phyloP scores from a whole-genome alignment of 768 basidiomycete genomes.

The Mycena venus region DNA sequence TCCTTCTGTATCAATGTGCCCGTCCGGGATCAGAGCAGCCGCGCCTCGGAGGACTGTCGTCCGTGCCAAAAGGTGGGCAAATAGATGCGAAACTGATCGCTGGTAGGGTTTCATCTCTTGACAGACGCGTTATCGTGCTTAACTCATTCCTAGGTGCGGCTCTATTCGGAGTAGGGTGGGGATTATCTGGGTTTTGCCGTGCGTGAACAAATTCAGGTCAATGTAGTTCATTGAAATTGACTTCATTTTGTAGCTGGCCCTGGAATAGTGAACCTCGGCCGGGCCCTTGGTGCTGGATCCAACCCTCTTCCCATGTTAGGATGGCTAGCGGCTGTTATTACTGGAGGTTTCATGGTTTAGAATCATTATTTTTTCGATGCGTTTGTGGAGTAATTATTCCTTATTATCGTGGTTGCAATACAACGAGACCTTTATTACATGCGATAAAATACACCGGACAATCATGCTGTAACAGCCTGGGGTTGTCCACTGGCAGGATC shows the following conservation, averaged over 20 bases:
- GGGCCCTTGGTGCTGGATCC: conserved; percentile 54
- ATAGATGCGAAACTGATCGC: conserved; percentile 61
- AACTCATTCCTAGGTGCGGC: conserved; percentile 53
- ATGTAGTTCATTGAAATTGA: neutral
- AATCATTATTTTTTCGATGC: neutral
- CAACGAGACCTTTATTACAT: neutral
- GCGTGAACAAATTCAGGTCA: conserved; percentile 40
- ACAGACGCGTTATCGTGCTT: neutral
- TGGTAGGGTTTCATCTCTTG: conserved; percentile 51
- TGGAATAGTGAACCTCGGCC: conserved; percentile 72
- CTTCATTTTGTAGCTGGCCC: conserved; percentile 65
- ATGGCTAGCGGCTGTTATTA: conserved; percentile 58
- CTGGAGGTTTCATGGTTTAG: conserved; percentile 56
- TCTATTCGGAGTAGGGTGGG: conserved; percentile 76
- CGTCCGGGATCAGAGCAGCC: conserved; percentile 55
- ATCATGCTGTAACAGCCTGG: conserved; percentile 1
- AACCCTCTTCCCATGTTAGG: conserved; percentile 47
- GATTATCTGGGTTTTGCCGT: conserved; percentile 73
- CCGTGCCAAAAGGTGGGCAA: conserved; percentile 52
- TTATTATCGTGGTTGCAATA: conserved; percentile 20
- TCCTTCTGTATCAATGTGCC: conserved; percentile 58
- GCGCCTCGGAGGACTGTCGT: conserved; percentile 59
- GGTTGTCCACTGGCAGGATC: conserved; percentile 44
- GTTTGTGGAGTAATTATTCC: conserved; percentile 18
- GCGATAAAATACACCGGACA: conserved; percentile 7